A percentile compares a stretch with the other conserved stretches of the same genome.
phyloP scores from a whole-genome alignment of 495 filamentous ascomycete genomes.

The Hypomontagnella monticulosa region DNA sequence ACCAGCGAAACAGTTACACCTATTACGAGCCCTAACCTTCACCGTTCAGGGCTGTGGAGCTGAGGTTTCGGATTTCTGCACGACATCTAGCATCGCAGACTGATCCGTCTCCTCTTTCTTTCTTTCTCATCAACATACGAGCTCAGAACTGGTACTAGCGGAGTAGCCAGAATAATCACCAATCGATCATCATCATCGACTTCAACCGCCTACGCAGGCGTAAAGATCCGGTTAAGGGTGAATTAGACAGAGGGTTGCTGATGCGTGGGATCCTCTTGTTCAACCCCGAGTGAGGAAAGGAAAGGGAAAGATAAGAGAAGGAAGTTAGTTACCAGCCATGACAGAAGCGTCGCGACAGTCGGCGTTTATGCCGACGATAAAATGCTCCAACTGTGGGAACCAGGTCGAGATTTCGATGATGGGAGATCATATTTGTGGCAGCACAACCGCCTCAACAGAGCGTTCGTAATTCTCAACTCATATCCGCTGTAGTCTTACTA shows the following conservation, averaged over 20 bases:
- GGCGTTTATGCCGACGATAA: slow-evolving; percentile 88
- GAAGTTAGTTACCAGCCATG: slow-evolving; percentile 50
- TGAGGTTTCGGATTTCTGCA: slow-evolving; percentile 23
- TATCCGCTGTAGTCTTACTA: slow-evolving; percentile 7
- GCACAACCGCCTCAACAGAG: slow-evolving; percentile 46
- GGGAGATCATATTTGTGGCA: slow-evolving; percentile 86
- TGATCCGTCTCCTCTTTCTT: slow-evolving; percentile 6
- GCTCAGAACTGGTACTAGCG: slow-evolving; percentile 11
- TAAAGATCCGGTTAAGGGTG: slow-evolving; percentile 13
- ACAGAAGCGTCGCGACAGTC: slow-evolving; percentile 63
- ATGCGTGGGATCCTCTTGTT: slow-evolving; percentile 22
- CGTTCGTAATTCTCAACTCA: slow-evolving; percentile 46
- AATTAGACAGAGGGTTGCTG: slow-evolving; percentile 17
- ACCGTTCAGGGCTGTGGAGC: slow-evolving; percentile 26
- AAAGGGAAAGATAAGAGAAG: slow-evolving; percentile 33
- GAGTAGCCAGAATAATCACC: slow-evolving; percentile 1
- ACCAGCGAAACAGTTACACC: slow-evolving; percentile 12
- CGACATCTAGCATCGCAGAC: slow-evolving; percentile 16
- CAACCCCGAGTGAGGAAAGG: slow-evolving; percentile 22
- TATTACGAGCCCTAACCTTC: slow-evolving; percentile 8
- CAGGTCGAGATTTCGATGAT: slow-evolving; percentile 90
- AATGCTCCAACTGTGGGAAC: slow-evolving; percentile 88
- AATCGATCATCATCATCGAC: slow-evolving; percentile 21
- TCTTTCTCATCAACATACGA: background rate
- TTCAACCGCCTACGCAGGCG: background rate